phyloP scores from a whole-genome alignment of 805 yeast species.

The Kuraishia piskuri region DNA sequence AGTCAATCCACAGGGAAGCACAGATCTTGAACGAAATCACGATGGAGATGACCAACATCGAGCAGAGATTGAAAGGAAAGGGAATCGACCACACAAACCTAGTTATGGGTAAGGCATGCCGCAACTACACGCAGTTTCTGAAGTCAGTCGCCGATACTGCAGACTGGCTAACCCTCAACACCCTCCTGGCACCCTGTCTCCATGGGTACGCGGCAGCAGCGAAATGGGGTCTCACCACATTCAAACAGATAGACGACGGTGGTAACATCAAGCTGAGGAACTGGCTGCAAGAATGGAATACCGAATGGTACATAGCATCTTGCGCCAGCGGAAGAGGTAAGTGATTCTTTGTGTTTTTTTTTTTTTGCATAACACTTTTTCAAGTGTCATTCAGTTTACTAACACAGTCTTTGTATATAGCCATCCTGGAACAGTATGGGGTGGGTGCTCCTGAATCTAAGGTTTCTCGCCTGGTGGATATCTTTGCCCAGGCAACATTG shows the following conservation, averaged over 20 bases:
- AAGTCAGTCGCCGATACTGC: conserved; percentile 41
- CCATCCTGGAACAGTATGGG: conserved; percentile 34
- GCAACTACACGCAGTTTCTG: conserved; percentile 53
- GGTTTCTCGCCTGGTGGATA: conserved; percentile 40
- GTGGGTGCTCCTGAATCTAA: conserved; percentile 32
- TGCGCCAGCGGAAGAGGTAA: conserved; percentile 14
- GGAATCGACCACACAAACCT: conserved; percentile 19
- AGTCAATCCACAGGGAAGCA: conserved; percentile 41
- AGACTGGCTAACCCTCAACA: conserved; percentile 57
- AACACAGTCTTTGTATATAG: conserved; percentile 13
- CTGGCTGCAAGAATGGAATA: conserved; percentile 59
- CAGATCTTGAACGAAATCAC: conserved; percentile 43
- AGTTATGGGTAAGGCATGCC: conserved; percentile 46
- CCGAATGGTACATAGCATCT: conserved; percentile 50
- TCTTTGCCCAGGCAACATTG: conserved; percentile 49
- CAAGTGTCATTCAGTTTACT: conserved; percentile 29
- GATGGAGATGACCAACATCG: conserved; percentile 49
- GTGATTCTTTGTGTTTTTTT: background rate
- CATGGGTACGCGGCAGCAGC: conserved; percentile 64
- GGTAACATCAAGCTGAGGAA: conserved; percentile 21
- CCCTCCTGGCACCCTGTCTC: conserved; percentile 69
- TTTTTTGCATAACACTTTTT: no score
- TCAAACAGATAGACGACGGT: conserved; percentile 17
- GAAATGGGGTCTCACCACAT: conserved; percentile 15
- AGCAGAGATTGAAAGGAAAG: conserved; percentile 40